Evolutionary conservation across 495 filamentous ascomycete species (phyloP), one percentile per base, ranked within the genome.

Genomic region (Endocarpon pusillum): DNA sequence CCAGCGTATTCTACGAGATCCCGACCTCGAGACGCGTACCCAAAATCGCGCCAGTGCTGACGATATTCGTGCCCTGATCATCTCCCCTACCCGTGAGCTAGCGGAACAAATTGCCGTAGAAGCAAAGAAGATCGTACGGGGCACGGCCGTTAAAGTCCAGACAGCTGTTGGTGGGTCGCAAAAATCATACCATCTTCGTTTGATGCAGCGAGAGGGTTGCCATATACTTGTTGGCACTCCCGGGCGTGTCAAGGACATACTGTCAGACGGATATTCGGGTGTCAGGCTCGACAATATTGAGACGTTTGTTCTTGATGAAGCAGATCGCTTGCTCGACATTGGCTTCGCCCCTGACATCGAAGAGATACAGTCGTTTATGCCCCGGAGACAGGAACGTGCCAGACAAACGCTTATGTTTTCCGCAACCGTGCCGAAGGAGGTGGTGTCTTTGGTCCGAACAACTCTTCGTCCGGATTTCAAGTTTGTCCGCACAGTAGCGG

Each of bases 341-440:
- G 91, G 91, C 0, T 97, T 97, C 53, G 60, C 73, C n/a, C 62
- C 64, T 1, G 83, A 81, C 15, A 77, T 97, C 37, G 52, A 66
- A 19, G 52, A 71, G 3, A 92, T 97, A 45, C 59, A 78, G 41
- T 34, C 54, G 0, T 40, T 62, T 7, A 67, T 96, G 9, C 89
- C 89, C 4, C 44, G 66, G 20, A 64, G 64, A 7, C 33, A 45
- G 0, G 52, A 69, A 29, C 64, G 73, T 6, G 69, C 78, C 34
- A 71, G 87, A 15, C 89, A 97, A 49, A 94, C 87, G 0, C 67
- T 97, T 15, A 67, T 97, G 44, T 94, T 83, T 57, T 96, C 91
- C 3, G 89, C 89, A 14, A 97, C 89, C 11, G 72, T 97, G 19
- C 81, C 86, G 23, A 58, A 59, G 28, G 78, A 87, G 43, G 85